phyloP scores from a whole-genome alignment of 2,329 filamentous ascomycete species.

The Chaetomium globosum region DNA sequence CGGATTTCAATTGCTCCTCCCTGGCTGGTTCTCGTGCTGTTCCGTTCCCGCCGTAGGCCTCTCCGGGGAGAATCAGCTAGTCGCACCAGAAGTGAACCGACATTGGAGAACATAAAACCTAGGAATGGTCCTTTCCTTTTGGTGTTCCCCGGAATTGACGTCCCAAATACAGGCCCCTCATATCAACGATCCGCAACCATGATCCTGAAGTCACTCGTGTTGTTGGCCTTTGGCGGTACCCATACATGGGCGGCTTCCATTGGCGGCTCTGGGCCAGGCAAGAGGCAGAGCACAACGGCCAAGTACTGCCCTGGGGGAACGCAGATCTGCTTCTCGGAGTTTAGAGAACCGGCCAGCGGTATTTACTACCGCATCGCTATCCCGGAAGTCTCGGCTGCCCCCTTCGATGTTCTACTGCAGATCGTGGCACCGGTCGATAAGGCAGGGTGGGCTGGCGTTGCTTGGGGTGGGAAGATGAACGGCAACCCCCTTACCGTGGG shows the following conservation, averaged over 20 bases:
- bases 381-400: constrained; percentile 39
- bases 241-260: constrained; percentile 16
- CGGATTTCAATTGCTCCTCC: background rate
- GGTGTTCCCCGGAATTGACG: background rate
- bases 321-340: constrained; percentile 39
- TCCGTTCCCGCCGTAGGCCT: too few species aligned
- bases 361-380: constrained; percentile 40
- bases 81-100: background rate
- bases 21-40: background rate
- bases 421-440: constrained; percentile 42
- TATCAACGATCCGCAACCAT: background rate
- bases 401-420: constrained; percentile 45
- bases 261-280: constrained; percentile 2
- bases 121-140: background rate
- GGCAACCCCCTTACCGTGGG: constrained; percentile 45
- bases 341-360: constrained; percentile 30
- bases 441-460: constrained; percentile 45
- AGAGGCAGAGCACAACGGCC: constrained; percentile 28
- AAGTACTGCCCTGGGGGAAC: constrained; percentile 38
- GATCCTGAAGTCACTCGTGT: constrained; percentile 21
- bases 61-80: background rate
- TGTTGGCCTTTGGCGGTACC: constrained; percentile 25
- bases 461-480: constrained; percentile 47
- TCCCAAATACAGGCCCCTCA: background rate
- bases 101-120: background rate